Base-by-base conservation (phyloP, 1,139 yeast genomes). In the Sugiyamaella pinicola region DNA sequence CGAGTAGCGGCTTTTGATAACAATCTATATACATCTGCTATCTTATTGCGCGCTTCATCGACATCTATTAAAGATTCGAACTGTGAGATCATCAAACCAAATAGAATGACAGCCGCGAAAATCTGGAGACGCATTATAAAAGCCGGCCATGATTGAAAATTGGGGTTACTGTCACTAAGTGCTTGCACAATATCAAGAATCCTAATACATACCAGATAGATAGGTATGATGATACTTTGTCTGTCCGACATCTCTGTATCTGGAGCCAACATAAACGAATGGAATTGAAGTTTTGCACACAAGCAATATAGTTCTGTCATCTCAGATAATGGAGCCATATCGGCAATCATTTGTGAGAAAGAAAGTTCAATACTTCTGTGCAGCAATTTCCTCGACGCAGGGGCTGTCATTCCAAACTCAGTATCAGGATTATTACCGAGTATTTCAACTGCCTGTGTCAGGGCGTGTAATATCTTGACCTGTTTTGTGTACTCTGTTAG, bases 361-460 rank as follows among this genome's bases (percentile, higher is more conserved):
- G 54, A 51, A 6, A 41, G 45, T 15, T 52, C 56, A 15, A 57
- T 52, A 2, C 55, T 42, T 12, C 55, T 51, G 42, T 59, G 61
- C 4, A 61, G 22, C 29, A 58, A 42, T 24, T 49, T 52, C 5
- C 64, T 47, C 2, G 56, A 45, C 6, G 41, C 45, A 4, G 62
- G 61, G 7, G 54, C 57, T 5, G 56, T 57, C 37, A 60, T 39
- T 8, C 63, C 62, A 38, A 49, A 55, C 29, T 59, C 61, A 12
- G 59, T 52, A 26, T 61, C 61, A 2, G 59, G 52, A 24, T 54
- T 54, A 39, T 58, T 60, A 2, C 62, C 61, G 22, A 61, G 49
- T n/a, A 51, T 46, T 5, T 55, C 55, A 8, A 53, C 21, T 4
- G 53, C 58, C 37, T 51, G 46, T 12, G 39, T 50, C 9, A 54